Conservation (phyloP, 2,329 filamentous ascomycete species). For the Aquanectria penicillioides region DNA sequence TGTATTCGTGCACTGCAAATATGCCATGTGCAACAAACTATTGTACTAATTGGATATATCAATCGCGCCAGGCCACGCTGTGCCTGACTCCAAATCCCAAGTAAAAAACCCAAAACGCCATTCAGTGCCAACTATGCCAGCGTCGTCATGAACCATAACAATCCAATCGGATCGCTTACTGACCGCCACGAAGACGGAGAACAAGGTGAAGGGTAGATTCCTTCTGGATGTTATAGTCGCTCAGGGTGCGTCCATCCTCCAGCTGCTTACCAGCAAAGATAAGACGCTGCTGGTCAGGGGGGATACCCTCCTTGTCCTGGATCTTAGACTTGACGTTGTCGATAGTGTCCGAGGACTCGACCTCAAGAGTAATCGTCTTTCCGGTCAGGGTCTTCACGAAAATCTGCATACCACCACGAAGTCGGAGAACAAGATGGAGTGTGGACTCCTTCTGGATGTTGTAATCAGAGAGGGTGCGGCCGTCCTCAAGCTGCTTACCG, state of each 20-base stretch:
- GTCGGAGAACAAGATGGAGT: slow-evolving; percentile 81
- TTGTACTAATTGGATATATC: slow-evolving; percentile 31
- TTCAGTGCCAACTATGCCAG: slow-evolving; percentile 75
- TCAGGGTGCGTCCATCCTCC: slow-evolving; percentile 89
- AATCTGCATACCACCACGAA: slow-evolving; percentile 84
- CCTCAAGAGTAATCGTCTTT: slow-evolving; percentile 93
- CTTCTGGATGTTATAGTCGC: slow-evolving; percentile 97
- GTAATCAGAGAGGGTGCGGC: slow-evolving; percentile 91
- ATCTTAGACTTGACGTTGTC: slow-evolving; percentile 99
- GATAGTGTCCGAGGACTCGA: slow-evolving; percentile 90
- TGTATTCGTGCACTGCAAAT: slow-evolving; percentile 28
- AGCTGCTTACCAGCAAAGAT: slow-evolving; percentile 98
- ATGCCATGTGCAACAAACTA: slow-evolving; percentile 28
- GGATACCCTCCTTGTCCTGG: slow-evolving; percentile 98
- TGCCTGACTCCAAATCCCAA: slow-evolving; percentile 32
- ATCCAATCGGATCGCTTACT: slow-evolving; percentile 37
- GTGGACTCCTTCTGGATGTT: slow-evolving; percentile 96
- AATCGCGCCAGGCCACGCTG: slow-evolving; percentile 28
- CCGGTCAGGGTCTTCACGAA: slow-evolving; percentile 87
- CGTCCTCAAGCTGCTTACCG: slow-evolving; percentile 93
- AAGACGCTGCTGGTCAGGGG: slow-evolving; percentile 92
- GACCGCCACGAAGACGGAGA: slow-evolving; percentile 88
- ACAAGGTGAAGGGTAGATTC: slow-evolving; percentile 88
- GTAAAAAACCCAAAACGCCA: slow-evolving; percentile 41
- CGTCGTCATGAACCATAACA: slow-evolving; percentile 69